phyloP scores from a whole-genome alignment of 148 eudicot genomes.

The Rhododendron ovatum region DNA sequence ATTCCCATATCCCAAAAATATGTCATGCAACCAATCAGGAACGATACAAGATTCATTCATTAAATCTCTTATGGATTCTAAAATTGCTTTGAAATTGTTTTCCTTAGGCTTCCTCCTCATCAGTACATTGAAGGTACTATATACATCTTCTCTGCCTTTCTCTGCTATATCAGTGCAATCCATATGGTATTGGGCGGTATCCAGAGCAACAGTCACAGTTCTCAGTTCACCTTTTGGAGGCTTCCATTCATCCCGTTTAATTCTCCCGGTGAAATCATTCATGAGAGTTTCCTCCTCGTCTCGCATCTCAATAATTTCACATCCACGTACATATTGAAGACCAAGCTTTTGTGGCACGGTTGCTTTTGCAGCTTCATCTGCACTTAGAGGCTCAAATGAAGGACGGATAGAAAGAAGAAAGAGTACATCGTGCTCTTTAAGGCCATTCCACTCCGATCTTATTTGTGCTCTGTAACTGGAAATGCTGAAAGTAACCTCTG shows the following conservation, averaged over 20 bases:
- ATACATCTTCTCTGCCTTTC: constrained; percentile 91
- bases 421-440: constrained; percentile 94
- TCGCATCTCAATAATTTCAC: constrained; percentile 92
- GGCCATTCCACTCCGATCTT: constrained; percentile 93
- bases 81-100: constrained; percentile 95
- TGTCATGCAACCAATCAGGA: constrained; percentile 95
- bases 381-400: constrained; percentile 90
- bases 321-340: constrained; percentile 94
- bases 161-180: constrained; percentile 96
- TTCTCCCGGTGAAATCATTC: constrained; percentile 97
- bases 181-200: constrained; percentile 98
- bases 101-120: constrained; percentile 99
- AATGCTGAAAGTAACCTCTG: constrained; percentile 73
- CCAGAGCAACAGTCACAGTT: constrained; percentile 90
- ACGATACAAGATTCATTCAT: constrained; percentile 99
- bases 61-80: constrained; percentile 95
- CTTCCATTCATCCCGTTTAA: constrained; percentile 98
- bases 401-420: constrained; percentile 90
- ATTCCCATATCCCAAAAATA: constrained; percentile 96
- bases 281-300: constrained; percentile 90
- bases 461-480: constrained; percentile 86
- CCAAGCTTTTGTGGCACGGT: constrained; percentile 92
- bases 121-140: constrained; percentile 77
- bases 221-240: constrained; percentile 98
- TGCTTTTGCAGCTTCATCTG: constrained; percentile 82